Evolutionary conservation across 2,329 filamentous ascomycete species (phyloP).

Genomic region (Monosporascus sp.): DNA sequence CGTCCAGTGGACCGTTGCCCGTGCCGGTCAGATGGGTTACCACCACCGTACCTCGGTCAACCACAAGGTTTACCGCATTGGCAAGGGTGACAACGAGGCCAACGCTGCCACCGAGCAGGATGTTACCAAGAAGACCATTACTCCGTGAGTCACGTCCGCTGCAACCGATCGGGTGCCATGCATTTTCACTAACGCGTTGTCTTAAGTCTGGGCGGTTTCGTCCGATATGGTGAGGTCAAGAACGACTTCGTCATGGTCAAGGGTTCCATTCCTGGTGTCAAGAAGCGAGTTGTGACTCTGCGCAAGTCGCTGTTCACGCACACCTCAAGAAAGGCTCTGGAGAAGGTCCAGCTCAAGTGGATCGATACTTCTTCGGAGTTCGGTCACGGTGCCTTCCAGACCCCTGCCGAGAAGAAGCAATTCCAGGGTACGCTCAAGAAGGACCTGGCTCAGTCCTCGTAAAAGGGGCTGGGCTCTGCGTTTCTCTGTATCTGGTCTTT

Average conservation of each 20-base stretch:
- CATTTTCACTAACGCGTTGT: constrained; percentile 27
- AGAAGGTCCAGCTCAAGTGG: constrained; percentile 99
- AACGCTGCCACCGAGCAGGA: constrained; percentile 95
- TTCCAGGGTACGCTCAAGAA: constrained; percentile 99
- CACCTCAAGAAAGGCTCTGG: constrained; percentile 89
- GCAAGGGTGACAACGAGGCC: constrained; percentile 83
- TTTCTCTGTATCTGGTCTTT: constrained; percentile 44
- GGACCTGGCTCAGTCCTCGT: constrained; percentile 59
- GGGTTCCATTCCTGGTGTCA: constrained; percentile 94
- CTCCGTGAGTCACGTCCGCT: constrained; percentile 71
- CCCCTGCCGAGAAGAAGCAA: constrained; percentile 93
- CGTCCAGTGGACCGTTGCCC: constrained; percentile 99
- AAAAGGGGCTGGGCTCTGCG: constrained; percentile 20
- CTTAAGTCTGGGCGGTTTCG: constrained; percentile 95
- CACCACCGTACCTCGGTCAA: constrained; percentile 99
- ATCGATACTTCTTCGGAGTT: constrained; percentile 99
- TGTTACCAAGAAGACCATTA: constrained; percentile 98
- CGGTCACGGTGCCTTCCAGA: constrained; percentile 99
- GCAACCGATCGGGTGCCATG: not conserved
- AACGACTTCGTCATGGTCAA: constrained; percentile 99
- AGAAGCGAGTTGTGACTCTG: constrained; percentile 99
- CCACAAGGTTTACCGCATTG: constrained; percentile 99
- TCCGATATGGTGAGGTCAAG: constrained; percentile 98
- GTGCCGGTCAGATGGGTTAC: constrained; percentile 99
- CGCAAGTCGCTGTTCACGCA: constrained; percentile 98